Base-by-base conservation (phyloP, 805 yeast species). In the Lachancea lanzarotensis region DNA sequence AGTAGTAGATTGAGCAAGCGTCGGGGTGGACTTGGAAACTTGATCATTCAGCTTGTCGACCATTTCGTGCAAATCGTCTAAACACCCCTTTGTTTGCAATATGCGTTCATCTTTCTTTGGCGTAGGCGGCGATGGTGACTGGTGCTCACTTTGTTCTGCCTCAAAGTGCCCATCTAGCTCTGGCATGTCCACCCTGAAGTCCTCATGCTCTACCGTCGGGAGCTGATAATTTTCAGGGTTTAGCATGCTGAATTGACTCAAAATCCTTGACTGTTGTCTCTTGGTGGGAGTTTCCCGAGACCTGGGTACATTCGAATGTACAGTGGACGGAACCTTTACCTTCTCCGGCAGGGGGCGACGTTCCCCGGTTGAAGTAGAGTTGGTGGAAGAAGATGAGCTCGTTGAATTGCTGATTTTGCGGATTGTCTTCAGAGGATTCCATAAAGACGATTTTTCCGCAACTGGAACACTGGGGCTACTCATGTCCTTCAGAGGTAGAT, bases 31-130 rank as follows among this genome's bases (percentile, higher is more conserved):
- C 7, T 54, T 40, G 30, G 51, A 48, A 19, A 59, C 60, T 37
- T 56, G 56, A 1, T 34, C 22, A 15, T 20, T 39, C 11, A 67
- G 52, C 13, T 65, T 53, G 39, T 67, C 70, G 19, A 68, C 68
- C 67, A 68, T 64, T 13, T 59, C 55, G 3, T 56, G 56, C 38
- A 71, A 42, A 31, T 60, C 67, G 25, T 65, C 66, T 20, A 65
- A 54, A 7, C 40, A 16, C 30, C 18, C 22, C 12, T 27, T 38
- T n/a, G 41, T 16, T 4, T n/a, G 38, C n/a, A n/a, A 22, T 26
- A 13, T 25, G 12, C 26, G 26, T 12, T 13, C 27, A 7, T 11
- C 4, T 15, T 17, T 32, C 11, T 32, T 13, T 13, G 35, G 35
- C 6, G 35, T 16, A 3, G 18, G 16, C 11, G 35, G 35, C 4